Conservation (phyloP, 192 early-diverging fungal species). For the Coemansia sp. region DNA sequence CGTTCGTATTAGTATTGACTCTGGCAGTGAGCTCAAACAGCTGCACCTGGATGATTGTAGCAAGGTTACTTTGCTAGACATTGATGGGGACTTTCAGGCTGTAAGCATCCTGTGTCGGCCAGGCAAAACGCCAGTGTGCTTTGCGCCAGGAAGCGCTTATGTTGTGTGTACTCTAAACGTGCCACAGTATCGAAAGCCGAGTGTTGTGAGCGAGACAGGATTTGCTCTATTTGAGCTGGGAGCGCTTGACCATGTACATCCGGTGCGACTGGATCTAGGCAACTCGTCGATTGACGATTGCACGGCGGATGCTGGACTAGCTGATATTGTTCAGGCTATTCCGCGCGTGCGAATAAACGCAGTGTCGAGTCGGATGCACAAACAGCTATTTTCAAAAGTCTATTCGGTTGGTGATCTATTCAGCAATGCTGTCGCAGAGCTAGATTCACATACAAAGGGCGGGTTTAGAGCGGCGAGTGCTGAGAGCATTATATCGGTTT, state of each 20-base stretch:
- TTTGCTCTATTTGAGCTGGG: not conserved
- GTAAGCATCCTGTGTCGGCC: slow-evolving; percentile 15
- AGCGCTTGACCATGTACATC: slow-evolving; percentile 24
- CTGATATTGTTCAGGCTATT: not conserved
- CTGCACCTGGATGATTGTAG: not conserved
- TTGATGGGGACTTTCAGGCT: not conserved
- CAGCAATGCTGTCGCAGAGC: not conserved
- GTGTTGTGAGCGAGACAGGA: not conserved
- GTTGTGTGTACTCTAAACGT: slow-evolving; percentile 18
- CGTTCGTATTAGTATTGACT: not conserved
- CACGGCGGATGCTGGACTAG: not conserved
- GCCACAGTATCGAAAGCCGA: not conserved
- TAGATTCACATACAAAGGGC: not conserved
- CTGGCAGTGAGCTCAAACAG: not conserved
- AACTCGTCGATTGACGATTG: not conserved
- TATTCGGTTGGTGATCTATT: slow-evolving; percentile 13
- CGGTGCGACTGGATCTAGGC: slow-evolving; percentile 7
- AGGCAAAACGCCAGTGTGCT: slow-evolving; percentile 8
- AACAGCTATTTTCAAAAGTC: not conserved
- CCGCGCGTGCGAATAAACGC: slow-evolving; percentile 10
- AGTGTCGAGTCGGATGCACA: not conserved
- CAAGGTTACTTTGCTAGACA: not conserved
- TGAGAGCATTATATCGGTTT: slow-evolving; percentile 13
- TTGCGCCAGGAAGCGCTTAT: slow-evolving; percentile 25
- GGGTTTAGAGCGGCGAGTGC: not conserved